Conservation (phyloP, 148 eudicot species). For the Oxyria digyna region DNA sequence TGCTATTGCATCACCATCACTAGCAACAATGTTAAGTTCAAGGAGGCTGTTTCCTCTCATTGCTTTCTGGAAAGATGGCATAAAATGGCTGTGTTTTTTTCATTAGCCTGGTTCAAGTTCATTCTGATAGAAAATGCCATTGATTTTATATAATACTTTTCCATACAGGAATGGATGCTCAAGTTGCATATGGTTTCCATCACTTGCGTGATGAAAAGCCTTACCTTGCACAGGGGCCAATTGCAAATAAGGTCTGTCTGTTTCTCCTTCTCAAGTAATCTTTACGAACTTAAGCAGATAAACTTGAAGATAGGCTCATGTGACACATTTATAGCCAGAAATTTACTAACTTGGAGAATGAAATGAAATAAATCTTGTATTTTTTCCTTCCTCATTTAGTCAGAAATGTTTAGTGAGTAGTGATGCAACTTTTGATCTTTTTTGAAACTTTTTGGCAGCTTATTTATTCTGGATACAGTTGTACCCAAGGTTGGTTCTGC, state of each 20-base stretch:
- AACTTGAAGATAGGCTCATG: not conserved
- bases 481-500: conserved; percentile 90
- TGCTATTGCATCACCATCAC: not conserved
- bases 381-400: not conserved
- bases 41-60: not conserved
- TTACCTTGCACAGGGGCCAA: conserved; percentile 85
- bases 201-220: conserved; percentile 84
- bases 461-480: conserved; percentile 83
- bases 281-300: not conserved
- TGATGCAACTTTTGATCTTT: not conserved
- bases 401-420: not conserved
- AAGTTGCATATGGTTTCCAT: conserved; percentile 87
- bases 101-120: not conserved
- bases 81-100: not conserved
- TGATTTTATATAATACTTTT: not conserved
- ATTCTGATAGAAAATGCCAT: not conserved
- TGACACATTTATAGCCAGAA: too few species aligned
- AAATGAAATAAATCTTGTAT: not conserved
- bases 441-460: conserved; percentile 26
- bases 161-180: conserved; percentile 86
- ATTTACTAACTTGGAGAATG: too few species aligned
- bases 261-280: not conserved
- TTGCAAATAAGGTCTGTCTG: conserved; percentile 64
- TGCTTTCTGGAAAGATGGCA: not conserved
- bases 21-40: not conserved